Base-by-base conservation (phyloP, 176 grass and related monocot species). In the Musa itinerans region DNA sequence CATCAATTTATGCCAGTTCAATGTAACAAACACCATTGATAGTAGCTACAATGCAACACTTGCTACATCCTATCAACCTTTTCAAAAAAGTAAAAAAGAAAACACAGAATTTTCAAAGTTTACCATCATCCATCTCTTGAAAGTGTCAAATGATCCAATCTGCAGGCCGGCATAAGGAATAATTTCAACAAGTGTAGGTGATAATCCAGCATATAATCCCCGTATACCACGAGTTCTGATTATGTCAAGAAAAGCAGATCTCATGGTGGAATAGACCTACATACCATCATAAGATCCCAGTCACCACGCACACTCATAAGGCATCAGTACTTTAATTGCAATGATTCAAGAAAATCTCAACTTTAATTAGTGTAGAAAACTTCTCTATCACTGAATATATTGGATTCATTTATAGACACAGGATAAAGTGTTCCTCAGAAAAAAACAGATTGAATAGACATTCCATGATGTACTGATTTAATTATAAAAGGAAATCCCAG, bases 101-200 rank as follows among this genome's bases (percentile, higher is more conserved):
- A 54, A 20, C 24, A 34, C 20, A 43, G 9, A 43, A 53, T 53
- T 16, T 69, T 63, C 54, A 27, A 80, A 62, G 52, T 50, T 75
- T 98, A 98, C 95, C 88, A 98, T 94, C 88, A 98, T 91, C 3
- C 84, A 94, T 57, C 88, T 86, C 78, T 98, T 98, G 86, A 93
- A 98, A 59, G 88, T 91, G 73, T 98, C 95, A 17, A 94, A 98
- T 75, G 95, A 91, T 68, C 95, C 95, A 78, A 98, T 91, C 64
- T 98, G 95, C 80, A 98, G 74, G 53, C 90, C 90, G 50, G 95
- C 95, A 79, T 98, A 98, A 82, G 95, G 95, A 89, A 98, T 85
- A 63, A 91, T 98, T 81, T 98, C 95, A 82, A 94, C 88, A 12
- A 98, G 78, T 49, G 95, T 98, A 71, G 90, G 90, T 14, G 84